A percentile compares a stretch with the other conserved stretches of the same genome.
These are phyloP conservation scores for Cladobotryum mycophilum DNA, from an alignment of 2,329 filamentous ascomycete genomes.

Conservation along the genomic window DNA sequence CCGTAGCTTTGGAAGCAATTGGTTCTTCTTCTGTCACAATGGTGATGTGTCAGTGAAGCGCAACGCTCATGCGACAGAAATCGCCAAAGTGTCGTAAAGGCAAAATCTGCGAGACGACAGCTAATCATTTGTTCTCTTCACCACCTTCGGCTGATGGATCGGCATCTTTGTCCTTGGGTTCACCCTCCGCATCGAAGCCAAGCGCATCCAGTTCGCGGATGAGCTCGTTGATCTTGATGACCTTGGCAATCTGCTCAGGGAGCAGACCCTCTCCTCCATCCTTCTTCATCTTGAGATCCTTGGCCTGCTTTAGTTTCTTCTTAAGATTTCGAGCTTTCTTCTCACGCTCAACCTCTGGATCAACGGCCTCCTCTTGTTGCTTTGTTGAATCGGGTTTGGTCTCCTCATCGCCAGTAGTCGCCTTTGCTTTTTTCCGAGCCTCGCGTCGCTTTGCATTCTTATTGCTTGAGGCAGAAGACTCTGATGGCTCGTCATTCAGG, in stretches of 20 bases:
- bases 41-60: neutral
- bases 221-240: slow-evolving; percentile 93
- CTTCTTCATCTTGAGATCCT: slow-evolving; percentile 85
- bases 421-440: slow-evolving; percentile 49
- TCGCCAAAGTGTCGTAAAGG: neutral
- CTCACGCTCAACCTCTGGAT: slow-evolving; percentile 72
- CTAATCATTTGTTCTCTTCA: slow-evolving; percentile 20
- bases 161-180: slow-evolving; percentile 36
- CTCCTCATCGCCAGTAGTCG: slow-evolving; percentile 54
- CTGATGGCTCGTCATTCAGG: slow-evolving; percentile 42
- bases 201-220: slow-evolving; percentile 79
- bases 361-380: slow-evolving; percentile 39
- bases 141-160: slow-evolving; percentile 7
- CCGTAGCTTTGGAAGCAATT: too few relatives aligned
- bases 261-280: slow-evolving; percentile 76
- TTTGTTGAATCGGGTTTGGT: slow-evolving; percentile 15
- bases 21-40: neutral
- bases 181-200: slow-evolving; percentile 75
- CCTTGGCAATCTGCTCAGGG: slow-evolving; percentile 94
- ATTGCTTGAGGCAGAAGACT: slow-evolving; percentile 50
- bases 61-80: neutral
- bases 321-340: slow-evolving; percentile 88
- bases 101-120: too few relatives aligned
- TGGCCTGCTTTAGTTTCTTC: slow-evolving; percentile 93
- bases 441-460: slow-evolving; percentile 80